Base-by-base conservation (phyloP, 2,329 filamentous ascomycete genomes). In the Seiridium unicorne region DNA sequence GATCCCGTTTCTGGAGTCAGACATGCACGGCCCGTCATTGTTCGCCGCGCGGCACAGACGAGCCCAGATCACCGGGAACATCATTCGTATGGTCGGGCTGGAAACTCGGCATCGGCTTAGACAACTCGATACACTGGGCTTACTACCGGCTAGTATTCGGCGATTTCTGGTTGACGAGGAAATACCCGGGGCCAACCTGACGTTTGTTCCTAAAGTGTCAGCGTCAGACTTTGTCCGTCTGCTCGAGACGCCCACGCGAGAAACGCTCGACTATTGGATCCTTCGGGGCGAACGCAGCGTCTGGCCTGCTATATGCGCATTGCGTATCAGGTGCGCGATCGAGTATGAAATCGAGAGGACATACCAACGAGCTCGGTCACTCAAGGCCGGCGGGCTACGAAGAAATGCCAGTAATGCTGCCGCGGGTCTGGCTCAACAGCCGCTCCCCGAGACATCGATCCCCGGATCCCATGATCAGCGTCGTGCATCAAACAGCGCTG, bases 321-420 rank as follows among this genome's bases (percentile, higher is more conserved):
- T 98, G 62, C 89, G 89, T 67, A 88, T 96, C 5, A 81, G 94
- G 5, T 95, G 92, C 73, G 89, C 89, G 4, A 84, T 98, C 6
- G 94, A 98, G 74, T 89, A 93, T 59, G 93, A 96, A 71, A 80
- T 98, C 9, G 93, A 97, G 72, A 81, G 88, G 51, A 90, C 91
- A 0, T 97, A 96, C 73, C 91, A 96, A 73, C 79, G 89, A 60
- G 89, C 94, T 0, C 81, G 92, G 62, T 84, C 89, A 63, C 73
- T 84, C 36, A 85, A 84, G 69, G 82, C 83, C 0, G 80, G 80
- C 0, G 81, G 78, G 3, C 65, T 84, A 49, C 73, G 80, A 60
- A 72, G 81, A 48, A 83, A 81, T 67, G 67, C 67, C n/a, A 76
- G 72, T 55, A 66, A 66, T 5, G 59, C 56, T 7, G 65, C 51